A percentile compares a stretch with the other conserved stretches of the same genome.
These are phyloP conservation scores for Furcasterigmium sp. DNA, from an alignment of 2,329 filamentous ascomycete genomes.

Conservation along the genomic window DNA sequence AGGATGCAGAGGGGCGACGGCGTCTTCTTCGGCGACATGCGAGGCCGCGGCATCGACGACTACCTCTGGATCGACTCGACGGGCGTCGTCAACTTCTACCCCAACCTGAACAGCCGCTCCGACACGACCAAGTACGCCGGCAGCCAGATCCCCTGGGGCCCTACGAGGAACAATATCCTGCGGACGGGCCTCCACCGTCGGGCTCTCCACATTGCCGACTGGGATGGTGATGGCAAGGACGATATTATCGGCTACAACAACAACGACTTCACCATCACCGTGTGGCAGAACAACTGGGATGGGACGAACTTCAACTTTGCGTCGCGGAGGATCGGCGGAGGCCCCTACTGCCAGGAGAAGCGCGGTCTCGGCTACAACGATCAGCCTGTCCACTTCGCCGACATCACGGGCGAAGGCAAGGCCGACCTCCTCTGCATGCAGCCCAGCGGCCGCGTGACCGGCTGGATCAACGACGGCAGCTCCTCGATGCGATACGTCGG, in stretches of 20 bases:
- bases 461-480: slow-evolving; percentile 15
- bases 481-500: no score
- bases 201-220: slow-evolving; percentile 4
- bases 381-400: slow-evolving; percentile 22
- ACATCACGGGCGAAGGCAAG: slow-evolving; percentile 19
- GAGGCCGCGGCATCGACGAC: slow-evolving; percentile 11
- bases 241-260: slow-evolving; percentile 1
- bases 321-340: no score
- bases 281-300: background rate
- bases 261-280: background rate
- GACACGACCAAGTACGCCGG: background rate
- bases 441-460: slow-evolving; percentile 16
- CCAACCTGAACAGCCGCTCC: background rate
- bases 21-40: slow-evolving; percentile 10
- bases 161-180: no score
- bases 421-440: slow-evolving; percentile 27
- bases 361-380: slow-evolving; percentile 19
- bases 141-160: no score
- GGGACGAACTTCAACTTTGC: background rate
- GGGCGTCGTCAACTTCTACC: background rate
- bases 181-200: background rate
- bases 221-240: slow-evolving; percentile 1
- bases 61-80: slow-evolving; percentile 13
- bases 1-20: slow-evolving; percentile 8
- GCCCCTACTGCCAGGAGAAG: no score